phyloP scores from a whole-genome alignment of 768 basidiomycete species.

The Thelephora aurantiotincta region DNA sequence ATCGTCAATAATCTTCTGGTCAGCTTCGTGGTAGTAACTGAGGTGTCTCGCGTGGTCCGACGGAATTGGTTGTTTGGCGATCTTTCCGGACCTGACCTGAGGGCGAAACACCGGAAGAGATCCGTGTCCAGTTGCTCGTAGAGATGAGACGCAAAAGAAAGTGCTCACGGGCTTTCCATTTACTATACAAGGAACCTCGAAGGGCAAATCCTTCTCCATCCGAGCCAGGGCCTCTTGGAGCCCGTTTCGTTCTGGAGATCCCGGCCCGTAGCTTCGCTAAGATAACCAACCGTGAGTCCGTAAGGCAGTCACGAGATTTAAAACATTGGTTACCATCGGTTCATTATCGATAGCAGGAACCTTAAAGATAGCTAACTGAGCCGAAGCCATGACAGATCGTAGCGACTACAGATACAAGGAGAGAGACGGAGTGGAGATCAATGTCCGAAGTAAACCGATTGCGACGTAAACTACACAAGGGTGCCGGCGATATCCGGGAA shows the following conservation, averaged over 20 bases:
- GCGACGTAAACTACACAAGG: neutral
- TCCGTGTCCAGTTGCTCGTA: neutral
- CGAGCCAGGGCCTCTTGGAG: slow-evolving; percentile 60
- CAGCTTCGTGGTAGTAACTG: slow-evolving; percentile 82
- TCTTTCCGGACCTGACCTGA: slow-evolving; percentile 69
- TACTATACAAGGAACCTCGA: slow-evolving; percentile 87
- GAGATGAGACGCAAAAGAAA: neutral
- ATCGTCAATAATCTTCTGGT: slow-evolving; percentile 50
- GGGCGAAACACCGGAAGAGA: neutral
- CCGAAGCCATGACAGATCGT: slow-evolving; percentile 34
- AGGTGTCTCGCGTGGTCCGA: slow-evolving; percentile 74
- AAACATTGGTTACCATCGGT: slow-evolving; percentile 50
- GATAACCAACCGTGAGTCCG: neutral
- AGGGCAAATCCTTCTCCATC: slow-evolving; percentile 76
- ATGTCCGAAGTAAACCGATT: neutral
- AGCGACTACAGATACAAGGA: neutral
- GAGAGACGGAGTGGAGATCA: neutral
- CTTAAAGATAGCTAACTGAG: slow-evolving; percentile 77
- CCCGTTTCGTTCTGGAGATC: slow-evolving; percentile 61
- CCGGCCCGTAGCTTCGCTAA: slow-evolving; percentile 66
- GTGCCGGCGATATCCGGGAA: neutral
- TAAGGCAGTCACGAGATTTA: neutral
- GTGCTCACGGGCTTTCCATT: slow-evolving; percentile 69
- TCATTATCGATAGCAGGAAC: slow-evolving; percentile 85
- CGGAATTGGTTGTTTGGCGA: slow-evolving; percentile 72